Conservation (phyloP, 2,329 filamentous ascomycete genomes). For the Daldinia sp. region DNA sequence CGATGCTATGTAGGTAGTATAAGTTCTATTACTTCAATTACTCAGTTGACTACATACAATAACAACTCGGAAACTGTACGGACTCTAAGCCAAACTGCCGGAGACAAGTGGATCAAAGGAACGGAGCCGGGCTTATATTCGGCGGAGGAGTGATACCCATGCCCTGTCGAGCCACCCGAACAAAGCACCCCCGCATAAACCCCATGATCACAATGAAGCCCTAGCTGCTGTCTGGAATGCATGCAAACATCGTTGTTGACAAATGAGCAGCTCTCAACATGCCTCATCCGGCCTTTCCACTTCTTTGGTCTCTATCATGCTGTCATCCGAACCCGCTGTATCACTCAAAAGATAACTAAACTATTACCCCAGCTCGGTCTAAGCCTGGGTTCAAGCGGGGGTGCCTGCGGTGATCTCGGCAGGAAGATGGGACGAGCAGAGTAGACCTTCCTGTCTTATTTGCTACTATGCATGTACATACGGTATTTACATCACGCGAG, state of each 20-base stretch:
- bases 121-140: conserved; percentile 18
- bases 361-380: conserved; percentile 1
- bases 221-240: conserved; percentile 18
- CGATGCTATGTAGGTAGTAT: conserved; percentile 1
- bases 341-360: conserved; percentile 18
- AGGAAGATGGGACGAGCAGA: conserved; percentile 30
- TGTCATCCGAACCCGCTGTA: conserved; percentile 25
- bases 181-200: conserved; percentile 24
- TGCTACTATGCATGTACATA: background rate
- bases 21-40: conserved; percentile 14
- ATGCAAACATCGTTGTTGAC: conserved; percentile 12
- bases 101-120: conserved; percentile 26
- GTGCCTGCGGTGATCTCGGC: conserved; percentile 23
- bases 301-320: conserved; percentile 16
- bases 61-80: conserved; percentile 24
- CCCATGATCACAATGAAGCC: conserved; percentile 10
- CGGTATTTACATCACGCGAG: conserved; percentile 24
- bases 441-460: conserved; percentile 7
- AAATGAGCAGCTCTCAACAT: conserved; percentile 11
- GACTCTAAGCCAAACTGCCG: conserved; percentile 21
- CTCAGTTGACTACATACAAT: background rate
- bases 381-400: conserved; percentile 21
- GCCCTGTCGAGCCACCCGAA: conserved; percentile 18
- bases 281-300: conserved; percentile 19
- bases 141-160: conserved; percentile 18